phyloP scores from a whole-genome alignment of 2,329 filamentous ascomycete genomes.

The Aspergillus novoparasiticus region DNA sequence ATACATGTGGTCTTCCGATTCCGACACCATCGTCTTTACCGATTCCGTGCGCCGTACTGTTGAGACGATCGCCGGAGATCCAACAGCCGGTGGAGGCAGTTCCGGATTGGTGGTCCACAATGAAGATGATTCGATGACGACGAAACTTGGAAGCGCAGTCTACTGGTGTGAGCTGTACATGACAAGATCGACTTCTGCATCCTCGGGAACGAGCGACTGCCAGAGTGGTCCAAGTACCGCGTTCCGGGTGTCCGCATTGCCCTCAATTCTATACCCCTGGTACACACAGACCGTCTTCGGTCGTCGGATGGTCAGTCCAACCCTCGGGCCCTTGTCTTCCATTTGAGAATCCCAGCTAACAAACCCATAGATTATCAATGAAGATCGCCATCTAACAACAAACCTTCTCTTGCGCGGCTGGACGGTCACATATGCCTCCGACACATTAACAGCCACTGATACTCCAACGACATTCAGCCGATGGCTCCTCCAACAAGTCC shows the following conservation, averaged over 20 bases:
- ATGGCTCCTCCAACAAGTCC: conserved; percentile 42
- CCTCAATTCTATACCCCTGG: conserved; percentile 37
- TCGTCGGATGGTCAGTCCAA: conserved; percentile 31
- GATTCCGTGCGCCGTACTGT: conserved; percentile 33
- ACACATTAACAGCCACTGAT: conserved; percentile 40
- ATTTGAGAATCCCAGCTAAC: neutral
- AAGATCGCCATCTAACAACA: conserved; percentile 43
- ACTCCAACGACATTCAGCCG: conserved; percentile 37
- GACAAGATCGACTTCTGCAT: conserved; percentile 33
- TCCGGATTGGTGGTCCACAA: conserved; percentile 39
- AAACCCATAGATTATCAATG: conserved; percentile 34
- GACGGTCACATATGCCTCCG: conserved; percentile 37
- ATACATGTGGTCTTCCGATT: conserved; percentile 42
- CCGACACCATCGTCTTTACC: conserved; percentile 37
- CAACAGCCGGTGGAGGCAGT: conserved; percentile 35
- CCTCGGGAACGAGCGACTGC: conserved; percentile 37
- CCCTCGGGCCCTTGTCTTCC: neutral
- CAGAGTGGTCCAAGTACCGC: conserved; percentile 42
- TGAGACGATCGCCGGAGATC: conserved; percentile 34
- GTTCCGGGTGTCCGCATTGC: conserved; percentile 35
- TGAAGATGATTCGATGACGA: conserved; percentile 30
- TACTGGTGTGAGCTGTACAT: conserved; percentile 42
- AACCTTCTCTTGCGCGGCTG: conserved; percentile 37
- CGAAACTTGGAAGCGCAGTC: conserved; percentile 34
- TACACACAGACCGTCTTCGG: conserved; percentile 41